Conservation (phyloP, 1,284 basidiomycete genomes). For the Boletus calvinii region DNA sequence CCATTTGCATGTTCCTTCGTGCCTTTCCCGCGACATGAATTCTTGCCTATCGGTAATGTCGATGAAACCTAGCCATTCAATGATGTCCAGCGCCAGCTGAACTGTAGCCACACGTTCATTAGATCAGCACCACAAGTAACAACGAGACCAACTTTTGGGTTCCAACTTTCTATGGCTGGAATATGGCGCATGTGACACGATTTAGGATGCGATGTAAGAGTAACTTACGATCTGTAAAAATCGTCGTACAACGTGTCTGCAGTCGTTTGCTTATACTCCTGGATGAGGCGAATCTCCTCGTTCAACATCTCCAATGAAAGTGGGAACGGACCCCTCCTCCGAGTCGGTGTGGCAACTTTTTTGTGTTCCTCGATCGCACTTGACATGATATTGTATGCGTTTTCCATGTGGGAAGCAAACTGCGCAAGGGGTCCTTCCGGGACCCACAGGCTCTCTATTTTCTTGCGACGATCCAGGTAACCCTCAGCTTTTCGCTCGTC, state of each 20-base stretch:
- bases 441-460: slow-evolving; percentile 21
- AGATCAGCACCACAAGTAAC: slow-evolving; percentile 1
- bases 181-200: background rate
- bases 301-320: slow-evolving; percentile 23
- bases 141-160: slow-evolving; percentile 24
- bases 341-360: slow-evolving; percentile 9
- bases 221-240: slow-evolving; percentile 25
- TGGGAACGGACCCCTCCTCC: slow-evolving; percentile 23
- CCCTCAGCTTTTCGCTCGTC: slow-evolving; percentile 27
- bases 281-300: slow-evolving; percentile 26
- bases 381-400: slow-evolving; percentile 19
- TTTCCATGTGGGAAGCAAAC: slow-evolving; percentile 28
- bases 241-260: slow-evolving; percentile 21
- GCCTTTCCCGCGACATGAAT: slow-evolving; percentile 27
- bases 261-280: slow-evolving; percentile 20
- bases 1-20: slow-evolving; percentile 29
- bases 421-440: slow-evolving; percentile 16
- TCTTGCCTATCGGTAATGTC: slow-evolving; percentile 27
- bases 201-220: background rate
- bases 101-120: slow-evolving; percentile 15
- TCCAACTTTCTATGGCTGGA: slow-evolving; percentile 22
- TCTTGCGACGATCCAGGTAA: slow-evolving; percentile 25
- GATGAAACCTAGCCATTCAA: slow-evolving; percentile 28
- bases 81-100: slow-evolving; percentile 20
- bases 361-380: slow-evolving; percentile 26